Evolutionary conservation across 768 basidiomycete genomes (phyloP).

Genomic region (Lyophyllum shimeji): DNA sequence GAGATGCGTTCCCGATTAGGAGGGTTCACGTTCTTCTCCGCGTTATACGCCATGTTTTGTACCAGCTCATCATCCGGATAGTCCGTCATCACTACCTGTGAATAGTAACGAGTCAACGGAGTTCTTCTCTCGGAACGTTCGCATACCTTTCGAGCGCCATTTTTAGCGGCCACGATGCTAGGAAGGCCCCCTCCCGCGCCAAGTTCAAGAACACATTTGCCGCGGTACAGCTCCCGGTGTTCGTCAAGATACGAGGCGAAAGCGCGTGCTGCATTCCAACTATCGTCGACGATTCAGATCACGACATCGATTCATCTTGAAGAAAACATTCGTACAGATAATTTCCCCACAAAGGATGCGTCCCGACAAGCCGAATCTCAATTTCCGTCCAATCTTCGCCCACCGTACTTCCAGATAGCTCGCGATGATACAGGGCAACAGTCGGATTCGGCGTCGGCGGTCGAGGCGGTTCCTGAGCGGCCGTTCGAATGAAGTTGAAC

Average conservation of each 20-base stretch:
- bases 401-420: slow-evolving; percentile 15
- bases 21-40: slow-evolving; percentile 50
- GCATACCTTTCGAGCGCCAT: slow-evolving; percentile 68
- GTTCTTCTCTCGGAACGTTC: neutral
- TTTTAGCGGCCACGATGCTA: slow-evolving; percentile 68
- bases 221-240: slow-evolving; percentile 45
- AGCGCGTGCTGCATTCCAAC: slow-evolving; percentile 80
- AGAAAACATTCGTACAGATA: slow-evolving; percentile 50
- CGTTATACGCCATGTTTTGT: slow-evolving; percentile 73
- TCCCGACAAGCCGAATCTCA: slow-evolving; percentile 69
- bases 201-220: slow-evolving; percentile 69
- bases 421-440: slow-evolving; percentile 46
- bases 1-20: slow-evolving; percentile 33
- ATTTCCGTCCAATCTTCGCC: slow-evolving; percentile 41
- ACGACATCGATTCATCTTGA: neutral
- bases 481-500: slow-evolving; percentile 4
- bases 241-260: slow-evolving; percentile 70
- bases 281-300: slow-evolving; percentile 21
- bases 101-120: neutral
- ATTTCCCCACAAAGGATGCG: slow-evolving; percentile 82
- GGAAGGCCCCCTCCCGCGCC: slow-evolving; percentile 95
- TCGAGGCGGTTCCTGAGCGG: slow-evolving; percentile 56
- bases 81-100: slow-evolving; percentile 83
- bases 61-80: slow-evolving; percentile 83
- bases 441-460: slow-evolving; percentile 71